These are phyloP conservation scores for Gnetum montanum DNA, from an alignment of 75 land plant species.

Conservation along the genomic window DNA sequence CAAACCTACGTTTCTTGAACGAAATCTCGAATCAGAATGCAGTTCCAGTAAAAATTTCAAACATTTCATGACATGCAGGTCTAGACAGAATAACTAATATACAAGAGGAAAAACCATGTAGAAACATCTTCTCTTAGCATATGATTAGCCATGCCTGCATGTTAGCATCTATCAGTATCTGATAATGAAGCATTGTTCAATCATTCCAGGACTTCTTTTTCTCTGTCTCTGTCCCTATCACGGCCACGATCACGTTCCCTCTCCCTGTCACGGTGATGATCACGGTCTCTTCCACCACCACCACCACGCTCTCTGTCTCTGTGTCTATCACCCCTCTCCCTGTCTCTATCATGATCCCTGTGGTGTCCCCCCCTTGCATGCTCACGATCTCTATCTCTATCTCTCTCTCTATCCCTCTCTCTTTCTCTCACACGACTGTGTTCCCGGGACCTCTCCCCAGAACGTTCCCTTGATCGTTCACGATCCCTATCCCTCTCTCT, in stretches of 20 bases:
- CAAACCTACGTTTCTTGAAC: too few species aligned
- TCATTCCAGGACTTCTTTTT: too few species aligned
- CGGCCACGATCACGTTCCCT: conserved; percentile 10
- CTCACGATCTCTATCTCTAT: conserved; percentile 50
- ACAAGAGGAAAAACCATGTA: too few species aligned
- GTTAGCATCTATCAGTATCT: too few species aligned
- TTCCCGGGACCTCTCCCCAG: conserved; percentile 22
- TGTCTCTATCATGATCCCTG: conserved; percentile 54
- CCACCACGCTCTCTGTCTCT: conserved; percentile 43
- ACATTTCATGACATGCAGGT: too few species aligned
- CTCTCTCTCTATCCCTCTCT: conserved; percentile 33
- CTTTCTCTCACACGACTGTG: conserved; percentile 27
- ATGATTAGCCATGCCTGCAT: too few species aligned
- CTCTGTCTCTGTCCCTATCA: too few species aligned
- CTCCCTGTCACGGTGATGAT: conserved; percentile 26
- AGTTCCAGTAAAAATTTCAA: too few species aligned
- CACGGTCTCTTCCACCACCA: conserved; percentile 26
- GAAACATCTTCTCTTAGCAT: too few species aligned
- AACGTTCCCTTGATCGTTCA: conserved; percentile 41
- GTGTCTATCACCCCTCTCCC: conserved; percentile 27
- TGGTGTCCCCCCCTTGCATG: conserved; percentile 42
- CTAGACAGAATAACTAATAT: too few species aligned
- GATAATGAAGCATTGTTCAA: too few species aligned
- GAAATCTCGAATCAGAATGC: too few species aligned
- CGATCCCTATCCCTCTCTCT: conserved; percentile 38